These are phyloP conservation scores for Candida alai DNA, from an alignment of 805 yeast species.

Conservation along the genomic window DNA sequence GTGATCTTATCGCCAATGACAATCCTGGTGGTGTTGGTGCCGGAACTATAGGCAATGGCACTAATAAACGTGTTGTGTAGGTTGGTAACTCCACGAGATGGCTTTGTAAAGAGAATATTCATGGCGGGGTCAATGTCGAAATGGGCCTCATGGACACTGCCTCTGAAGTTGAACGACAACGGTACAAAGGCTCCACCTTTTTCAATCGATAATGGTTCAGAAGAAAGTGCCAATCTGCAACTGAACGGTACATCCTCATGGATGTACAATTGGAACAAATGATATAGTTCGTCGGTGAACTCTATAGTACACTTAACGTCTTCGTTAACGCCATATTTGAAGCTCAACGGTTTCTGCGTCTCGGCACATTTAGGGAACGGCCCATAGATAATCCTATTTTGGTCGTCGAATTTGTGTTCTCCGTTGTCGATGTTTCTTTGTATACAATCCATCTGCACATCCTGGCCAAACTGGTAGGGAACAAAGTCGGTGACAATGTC, in stretches of 20 bases:
- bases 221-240: constrained; percentile 56
- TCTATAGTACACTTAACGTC: constrained; percentile 57
- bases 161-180: constrained; percentile 59
- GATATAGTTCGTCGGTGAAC: constrained; percentile 63
- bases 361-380: constrained; percentile 64
- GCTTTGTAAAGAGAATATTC: constrained; percentile 47
- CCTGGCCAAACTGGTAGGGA: constrained; percentile 40
- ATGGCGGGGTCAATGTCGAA: constrained; percentile 59
- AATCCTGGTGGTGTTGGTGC: constrained; percentile 56
- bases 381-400: constrained; percentile 53
- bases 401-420: constrained; percentile 67
- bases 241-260: constrained; percentile 77
- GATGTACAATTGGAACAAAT: constrained; percentile 67
- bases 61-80: constrained; percentile 45
- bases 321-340: constrained; percentile 50
- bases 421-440: constrained; percentile 69
- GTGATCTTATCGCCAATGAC: constrained; percentile 65
- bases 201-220: constrained; percentile 39
- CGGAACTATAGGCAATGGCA: constrained; percentile 56
- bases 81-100: constrained; percentile 26
- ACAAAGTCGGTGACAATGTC: constrained; percentile 31
- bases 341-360: constrained; percentile 54
- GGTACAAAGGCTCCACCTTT: constrained; percentile 52
- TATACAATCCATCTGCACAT: constrained; percentile 55
- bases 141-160: constrained; percentile 63